Conservation (phyloP, 2,329 filamentous ascomycete genomes). For the Ilyonectria mors-panacis region DNA sequence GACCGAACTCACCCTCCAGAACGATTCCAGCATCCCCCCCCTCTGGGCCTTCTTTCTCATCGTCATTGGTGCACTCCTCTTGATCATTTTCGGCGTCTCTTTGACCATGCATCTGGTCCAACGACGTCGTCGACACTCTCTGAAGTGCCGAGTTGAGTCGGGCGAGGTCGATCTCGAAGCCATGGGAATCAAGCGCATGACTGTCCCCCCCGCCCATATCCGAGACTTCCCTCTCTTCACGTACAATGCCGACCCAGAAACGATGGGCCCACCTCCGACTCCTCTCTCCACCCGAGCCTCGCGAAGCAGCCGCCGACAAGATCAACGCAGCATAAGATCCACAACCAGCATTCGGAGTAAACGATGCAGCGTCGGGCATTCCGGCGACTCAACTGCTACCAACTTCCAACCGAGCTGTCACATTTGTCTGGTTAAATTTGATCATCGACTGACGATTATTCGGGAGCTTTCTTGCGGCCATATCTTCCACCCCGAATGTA, state of each 20-base stretch:
- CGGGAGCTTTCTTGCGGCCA: conserved; percentile 91
- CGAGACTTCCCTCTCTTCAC: conserved; percentile 83
- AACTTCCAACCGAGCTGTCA: conserved; percentile 86
- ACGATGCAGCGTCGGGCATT: conserved; percentile 54
- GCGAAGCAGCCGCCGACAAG: conserved; percentile 50
- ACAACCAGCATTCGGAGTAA: conserved; percentile 55
- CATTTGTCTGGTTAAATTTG: conserved; percentile 91
- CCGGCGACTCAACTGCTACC: conserved; percentile 60
- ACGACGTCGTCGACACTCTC: conserved; percentile 74
- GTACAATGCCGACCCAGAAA: conserved; percentile 74
- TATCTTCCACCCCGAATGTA: conserved; percentile 93
- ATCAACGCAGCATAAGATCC: conserved; percentile 49
- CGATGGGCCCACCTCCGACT: conserved; percentile 54
- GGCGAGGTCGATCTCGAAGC: conserved; percentile 91
- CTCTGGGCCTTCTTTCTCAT: conserved; percentile 86
- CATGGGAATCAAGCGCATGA: conserved; percentile 86
- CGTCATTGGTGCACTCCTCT: conserved; percentile 79
- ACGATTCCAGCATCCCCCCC: conserved; percentile 71
- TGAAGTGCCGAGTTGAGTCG: conserved; percentile 79
- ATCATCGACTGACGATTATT: conserved; percentile 78
- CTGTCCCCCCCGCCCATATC: conserved; percentile 80
- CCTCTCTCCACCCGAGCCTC: conserved; percentile 52
- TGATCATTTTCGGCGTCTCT: conserved; percentile 77
- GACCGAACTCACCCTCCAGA: conserved; percentile 66
- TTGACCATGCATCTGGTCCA: conserved; percentile 84